Evolutionary conservation across 2,329 filamentous ascomycete genomes (phyloP).

Genomic region (Aspergillus latus): DNA sequence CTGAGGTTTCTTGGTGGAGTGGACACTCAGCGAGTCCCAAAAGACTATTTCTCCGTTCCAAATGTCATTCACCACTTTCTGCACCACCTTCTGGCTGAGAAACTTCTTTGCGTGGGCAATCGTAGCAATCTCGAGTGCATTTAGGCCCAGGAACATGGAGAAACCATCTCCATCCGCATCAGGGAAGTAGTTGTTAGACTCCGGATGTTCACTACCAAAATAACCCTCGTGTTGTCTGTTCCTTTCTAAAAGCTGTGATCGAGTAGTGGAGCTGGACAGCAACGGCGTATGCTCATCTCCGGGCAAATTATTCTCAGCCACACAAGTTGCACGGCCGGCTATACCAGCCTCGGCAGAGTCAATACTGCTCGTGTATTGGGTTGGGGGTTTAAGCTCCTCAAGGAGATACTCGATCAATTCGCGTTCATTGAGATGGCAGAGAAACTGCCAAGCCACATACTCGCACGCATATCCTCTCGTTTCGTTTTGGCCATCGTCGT

Average conservation of each 20-base stretch:
- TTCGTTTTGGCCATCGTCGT: conserved; percentile 57
- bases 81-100: conserved; percentile 74
- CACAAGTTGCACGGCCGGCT: conserved; percentile 16
- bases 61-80: conserved; percentile 79
- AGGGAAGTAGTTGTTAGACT: conserved; percentile 35
- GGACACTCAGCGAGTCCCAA: conserved; percentile 74
- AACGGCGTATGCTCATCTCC: conserved; percentile 34
- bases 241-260: conserved; percentile 33
- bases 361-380: conserved; percentile 20
- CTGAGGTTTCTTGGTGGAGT: conserved; percentile 72
- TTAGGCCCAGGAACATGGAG: conserved; percentile 72
- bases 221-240: conserved; percentile 32
- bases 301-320: conserved; percentile 8
- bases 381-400: conserved; percentile 47
- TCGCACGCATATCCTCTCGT: conserved; percentile 60
- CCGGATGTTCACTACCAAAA: conserved; percentile 52
- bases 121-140: conserved; percentile 82
- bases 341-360: conserved; percentile 25
- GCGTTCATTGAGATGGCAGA: conserved; percentile 55
- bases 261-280: conserved; percentile 25
- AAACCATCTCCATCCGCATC: conserved; percentile 59
- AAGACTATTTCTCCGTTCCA: conserved; percentile 87
- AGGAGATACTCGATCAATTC: conserved; percentile 60
- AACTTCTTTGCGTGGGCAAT: conserved; percentile 82
- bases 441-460: conserved; percentile 62